Conservation (phyloP, 805 yeast genomes). For the Yarrowia phangngaensis region DNA sequence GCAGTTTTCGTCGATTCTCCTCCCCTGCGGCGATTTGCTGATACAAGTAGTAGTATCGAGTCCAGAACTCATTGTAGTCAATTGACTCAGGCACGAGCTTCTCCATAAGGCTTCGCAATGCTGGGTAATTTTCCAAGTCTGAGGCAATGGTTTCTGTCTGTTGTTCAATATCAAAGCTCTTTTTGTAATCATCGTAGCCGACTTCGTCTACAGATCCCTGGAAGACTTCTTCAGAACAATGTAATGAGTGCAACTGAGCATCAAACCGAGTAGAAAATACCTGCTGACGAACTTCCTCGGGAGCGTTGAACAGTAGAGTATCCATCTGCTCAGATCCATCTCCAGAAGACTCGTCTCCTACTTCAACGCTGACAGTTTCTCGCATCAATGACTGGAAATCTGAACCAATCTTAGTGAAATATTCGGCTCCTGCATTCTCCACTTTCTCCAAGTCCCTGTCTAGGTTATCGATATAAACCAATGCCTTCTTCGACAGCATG, state of each 20-base stretch:
- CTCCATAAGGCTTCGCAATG: constrained; percentile 54
- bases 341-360: constrained; percentile 30
- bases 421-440: constrained; percentile 65
- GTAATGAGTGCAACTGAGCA: constrained; percentile 55
- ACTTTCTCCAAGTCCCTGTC: constrained; percentile 71
- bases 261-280: constrained; percentile 54
- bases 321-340: constrained; percentile 37
- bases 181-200: constrained; percentile 40
- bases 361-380: constrained; percentile 40
- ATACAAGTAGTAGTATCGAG: constrained; percentile 57
- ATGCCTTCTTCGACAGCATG: constrained; percentile 43
- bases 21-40: constrained; percentile 58
- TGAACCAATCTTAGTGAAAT: constrained; percentile 55
- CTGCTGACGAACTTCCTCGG: constrained; percentile 41
- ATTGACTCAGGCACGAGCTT: constrained; percentile 62
- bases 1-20: constrained; percentile 58
- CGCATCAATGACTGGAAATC: constrained; percentile 44
- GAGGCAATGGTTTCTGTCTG: constrained; percentile 51
- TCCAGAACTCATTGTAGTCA: constrained; percentile 68
- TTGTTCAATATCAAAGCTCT: constrained; percentile 45
- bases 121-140: constrained; percentile 48
- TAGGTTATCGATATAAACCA: constrained; percentile 61
- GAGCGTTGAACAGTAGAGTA: constrained; percentile 46
- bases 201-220: constrained; percentile 38
- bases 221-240: constrained; percentile 49